phyloP scores from a whole-genome alignment of 768 basidiomycete genomes.

The Boletus tylopilopsis region DNA sequence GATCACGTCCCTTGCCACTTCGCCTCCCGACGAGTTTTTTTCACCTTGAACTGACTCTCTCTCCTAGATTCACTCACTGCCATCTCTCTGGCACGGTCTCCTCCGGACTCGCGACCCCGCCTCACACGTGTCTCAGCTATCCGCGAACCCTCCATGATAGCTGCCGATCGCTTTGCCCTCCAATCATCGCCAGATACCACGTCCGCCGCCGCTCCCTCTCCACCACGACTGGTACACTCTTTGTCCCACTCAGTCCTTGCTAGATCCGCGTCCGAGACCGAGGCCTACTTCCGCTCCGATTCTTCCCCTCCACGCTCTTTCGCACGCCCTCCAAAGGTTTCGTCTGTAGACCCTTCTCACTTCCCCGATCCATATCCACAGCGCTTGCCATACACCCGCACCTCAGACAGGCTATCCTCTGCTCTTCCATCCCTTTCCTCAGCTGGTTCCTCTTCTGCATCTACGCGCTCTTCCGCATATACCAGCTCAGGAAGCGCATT shows the following conservation, averaged over 20 bases:
- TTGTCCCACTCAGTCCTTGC: conserved; percentile 34
- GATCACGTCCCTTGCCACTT: conserved; percentile 6
- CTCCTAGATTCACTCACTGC: conserved; percentile 28
- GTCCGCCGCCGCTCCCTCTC: conserved; percentile 23
- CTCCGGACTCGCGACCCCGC: conserved; percentile 31
- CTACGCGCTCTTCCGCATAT: conserved; percentile 75
- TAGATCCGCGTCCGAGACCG: conserved; percentile 40
- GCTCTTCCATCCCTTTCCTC: conserved; percentile 62
- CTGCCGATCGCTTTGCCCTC: conserved; percentile 9
- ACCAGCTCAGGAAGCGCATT: conserved; percentile 65
- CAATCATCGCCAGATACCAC: conserved; percentile 8
- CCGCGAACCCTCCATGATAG: no score
- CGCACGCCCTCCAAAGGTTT: conserved; percentile 42
- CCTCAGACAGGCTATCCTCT: conserved; percentile 32
- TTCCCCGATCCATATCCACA: conserved; percentile 74
- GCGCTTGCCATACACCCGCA: conserved; percentile 44
- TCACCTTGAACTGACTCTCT: conserved; percentile 17
- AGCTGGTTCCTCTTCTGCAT: conserved; percentile 64
- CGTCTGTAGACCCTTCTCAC: conserved; percentile 56
- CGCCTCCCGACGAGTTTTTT: conserved; percentile 11
- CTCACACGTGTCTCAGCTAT: conserved; percentile 41
- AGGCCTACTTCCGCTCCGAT: conserved; percentile 36
- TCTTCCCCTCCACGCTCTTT: conserved; percentile 34
- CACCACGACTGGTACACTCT: conserved; percentile 22
- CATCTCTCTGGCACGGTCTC: conserved; percentile 29